Base-by-base conservation (phyloP, 352 stramenopile species). In the Globisporangium orthogonon region DNA sequence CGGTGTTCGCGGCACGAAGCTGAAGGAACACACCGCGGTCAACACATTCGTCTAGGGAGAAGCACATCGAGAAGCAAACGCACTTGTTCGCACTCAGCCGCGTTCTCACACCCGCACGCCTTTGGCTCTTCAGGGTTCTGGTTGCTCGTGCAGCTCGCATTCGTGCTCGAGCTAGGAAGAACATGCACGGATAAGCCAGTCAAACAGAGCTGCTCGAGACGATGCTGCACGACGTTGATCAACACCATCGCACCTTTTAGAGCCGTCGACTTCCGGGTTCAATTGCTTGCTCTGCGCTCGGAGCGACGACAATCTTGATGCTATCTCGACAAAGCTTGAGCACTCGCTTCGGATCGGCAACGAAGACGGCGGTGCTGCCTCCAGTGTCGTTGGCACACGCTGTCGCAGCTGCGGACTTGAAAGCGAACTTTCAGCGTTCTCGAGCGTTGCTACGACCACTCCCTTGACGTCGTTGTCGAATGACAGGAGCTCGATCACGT, bases 1-100 rank as follows among this genome's bases (percentile, higher is more conserved):
- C 58, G 45, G 56, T 49, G 29, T 72, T 82, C 35, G 47, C 52
- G 18, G 52, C 56, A 11, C 62, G 14, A 47, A 63, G 54, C 35
- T 68, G 53, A 30, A 37, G 37, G 56, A 47, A 50, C 5, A 35
- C 54, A 50, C 44, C 43, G 18, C 15, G 15, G 65, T 2, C 50
- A 55, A 15, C 48, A 23, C 62, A 30, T 7, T 18, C 4, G 13
- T 23, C 23, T 23, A 9, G 40, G 13, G n/a, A 40, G 39, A 40
- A 17, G 2, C 14, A 23, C 39, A 44, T 11, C 1, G 4, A 61
- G 10, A 37, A 9, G 30, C 18, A 18, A 28, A 43, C 14, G 11
- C 15, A n/a, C 9, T 10, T 41, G 9, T 33, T 37, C 18, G 23
- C 47, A 55, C 11, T 50, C 29, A 9, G 28, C 18, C 9, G 48